Conservation (phyloP, 352 stramenopile genomes). For the Globisporangium perplexum region DNA sequence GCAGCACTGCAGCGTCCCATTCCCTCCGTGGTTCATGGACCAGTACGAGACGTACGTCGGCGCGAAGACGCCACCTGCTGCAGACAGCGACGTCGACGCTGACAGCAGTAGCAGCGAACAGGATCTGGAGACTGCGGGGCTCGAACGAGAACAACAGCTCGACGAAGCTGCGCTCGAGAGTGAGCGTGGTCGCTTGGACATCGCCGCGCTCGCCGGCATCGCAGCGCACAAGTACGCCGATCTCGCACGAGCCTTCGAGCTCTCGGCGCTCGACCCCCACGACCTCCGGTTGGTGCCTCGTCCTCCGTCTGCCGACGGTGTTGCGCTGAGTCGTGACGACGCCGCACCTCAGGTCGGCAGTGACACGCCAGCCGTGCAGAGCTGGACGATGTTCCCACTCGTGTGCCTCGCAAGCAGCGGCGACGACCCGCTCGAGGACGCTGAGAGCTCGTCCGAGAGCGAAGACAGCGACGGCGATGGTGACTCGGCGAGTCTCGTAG, state of each 20-base stretch:
- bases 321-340: no score
- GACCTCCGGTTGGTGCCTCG: no score
- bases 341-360: no score
- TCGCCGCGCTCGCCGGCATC: constrained; percentile 8
- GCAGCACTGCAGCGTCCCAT: constrained; percentile 30
- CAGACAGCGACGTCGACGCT: background rate
- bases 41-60: constrained; percentile 58
- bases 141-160: background rate
- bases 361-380: background rate
- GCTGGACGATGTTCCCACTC: constrained; percentile 8
- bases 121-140: no score
- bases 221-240: constrained; percentile 2
- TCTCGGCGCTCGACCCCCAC: background rate
- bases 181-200: constrained; percentile 12
- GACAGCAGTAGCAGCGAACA: no score
- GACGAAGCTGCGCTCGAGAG: constrained; percentile 14
- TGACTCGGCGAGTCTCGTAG: background rate
- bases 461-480: constrained; percentile 1
- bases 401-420: background rate
- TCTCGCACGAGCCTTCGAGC: background rate
- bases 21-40: constrained; percentile 64
- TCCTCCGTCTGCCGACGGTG: background rate
- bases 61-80: background rate
- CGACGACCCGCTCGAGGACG: background rate
- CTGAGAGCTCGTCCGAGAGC: background rate